Base-by-base conservation (phyloP, 768 basidiomycete species). In the Strobilomyces confusus region DNA sequence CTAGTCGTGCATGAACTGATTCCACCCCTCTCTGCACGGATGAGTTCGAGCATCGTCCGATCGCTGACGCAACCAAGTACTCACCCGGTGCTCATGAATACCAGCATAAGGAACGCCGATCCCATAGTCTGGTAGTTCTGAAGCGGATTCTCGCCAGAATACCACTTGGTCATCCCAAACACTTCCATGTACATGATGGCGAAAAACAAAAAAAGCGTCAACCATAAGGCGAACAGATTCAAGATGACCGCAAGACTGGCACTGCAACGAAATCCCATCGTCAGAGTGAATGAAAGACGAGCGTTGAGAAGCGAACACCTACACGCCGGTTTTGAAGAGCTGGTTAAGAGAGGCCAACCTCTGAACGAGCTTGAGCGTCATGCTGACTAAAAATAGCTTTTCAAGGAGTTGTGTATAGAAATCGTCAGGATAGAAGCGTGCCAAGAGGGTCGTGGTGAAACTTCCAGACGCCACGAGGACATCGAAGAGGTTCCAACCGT, bases 1-100 rank as follows among this genome's bases (percentile, higher is more conserved):
- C 91, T 84, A 95, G 71, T 98, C 91, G 66, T 98, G 95, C 95
- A 98, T 98, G 68, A 87, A 97, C 61, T 87, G 84, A 66, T 98
- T 98, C 95, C 95, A 98, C 0, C 86, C 92, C 69, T 98, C 95
- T 9, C 94, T 58, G 1, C 23, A 8, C 58, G 48, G 17, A 45
- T 49, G 43, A 43, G 47, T 59, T 29, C 59, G 52, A 48, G 6
- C 40, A 15, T 22, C 25, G 7, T 33, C 33, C 22, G 33, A 41
- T 42, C 33, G 19, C 20, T 14, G 15, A 32, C 12, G 9, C 7
- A 29, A 15, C 73, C 82, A 20, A 19, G 37, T 38, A 58, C 61
- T 67, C 44, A 95, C 93, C 94, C 95, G 30, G 90, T 89, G 55
- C 87, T 94, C 81, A 92, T 92, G 71, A 97, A 92, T 1, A 87